Percentiles rank a stretch among this genome's conserved stretches.
phyloP scores from a whole-genome alignment of 441 rosid species.

The Gossypium trilobum region DNA sequence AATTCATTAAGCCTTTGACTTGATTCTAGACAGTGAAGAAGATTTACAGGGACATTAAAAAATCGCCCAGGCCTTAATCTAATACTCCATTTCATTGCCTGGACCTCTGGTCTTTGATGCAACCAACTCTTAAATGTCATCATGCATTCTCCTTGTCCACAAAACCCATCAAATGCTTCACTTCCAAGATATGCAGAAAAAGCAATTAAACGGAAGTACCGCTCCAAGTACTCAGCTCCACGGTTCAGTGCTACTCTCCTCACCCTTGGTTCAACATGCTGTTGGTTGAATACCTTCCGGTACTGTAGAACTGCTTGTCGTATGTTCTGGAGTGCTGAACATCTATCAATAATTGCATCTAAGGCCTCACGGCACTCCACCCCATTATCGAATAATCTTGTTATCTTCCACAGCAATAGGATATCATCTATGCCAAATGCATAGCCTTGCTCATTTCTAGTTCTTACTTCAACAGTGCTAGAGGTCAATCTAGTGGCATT shows the following conservation, averaged over 20 bases:
- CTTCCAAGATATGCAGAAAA: constrained; percentile 99
- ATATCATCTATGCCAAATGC: constrained; percentile 91
- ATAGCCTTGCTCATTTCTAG: constrained; percentile 45
- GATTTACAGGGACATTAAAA: constrained; percentile 76
- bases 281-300: constrained; percentile 85
- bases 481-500: constrained; percentile 33
- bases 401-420: constrained; percentile 78
- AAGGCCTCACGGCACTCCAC: constrained; percentile 88
- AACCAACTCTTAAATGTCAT: constrained; percentile 88
- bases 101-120: constrained; percentile 91
- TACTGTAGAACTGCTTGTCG: constrained; percentile 86
- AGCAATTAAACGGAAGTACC: constrained; percentile 88
- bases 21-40: constrained; percentile 15
- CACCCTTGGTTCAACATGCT: constrained; percentile 84
- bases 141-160: constrained; percentile 67
- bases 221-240: constrained; percentile 94
- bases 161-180: constrained; percentile 82
- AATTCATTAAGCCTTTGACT: constrained; percentile 1
- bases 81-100: constrained; percentile 99
- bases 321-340: constrained; percentile 93
- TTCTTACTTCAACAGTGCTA: constrained; percentile 26
- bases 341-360: constrained; percentile 90
- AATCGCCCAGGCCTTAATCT: constrained; percentile 90
- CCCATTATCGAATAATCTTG: constrained; percentile 87
- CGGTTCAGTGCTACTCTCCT: constrained; percentile 88